Base-by-base conservation (phyloP, 2,329 filamentous ascomycete species). In the Ceratocystis huliohia region DNA sequence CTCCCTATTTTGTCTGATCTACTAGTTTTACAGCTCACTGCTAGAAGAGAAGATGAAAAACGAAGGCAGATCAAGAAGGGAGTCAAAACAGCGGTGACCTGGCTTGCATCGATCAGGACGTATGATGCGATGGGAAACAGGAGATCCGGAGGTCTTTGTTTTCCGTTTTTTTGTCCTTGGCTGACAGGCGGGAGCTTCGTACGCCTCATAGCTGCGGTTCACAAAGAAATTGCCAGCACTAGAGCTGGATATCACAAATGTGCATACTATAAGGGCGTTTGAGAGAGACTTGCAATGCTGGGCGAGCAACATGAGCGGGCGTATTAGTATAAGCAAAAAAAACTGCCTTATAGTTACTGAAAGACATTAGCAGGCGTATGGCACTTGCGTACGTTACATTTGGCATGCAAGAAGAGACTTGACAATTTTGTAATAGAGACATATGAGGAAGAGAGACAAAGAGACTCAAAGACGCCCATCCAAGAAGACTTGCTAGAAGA, bases 1-100 rank as follows among this genome's bases (percentile, higher is more conserved):
- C 56, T 59, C 56, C 56, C 56, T 59, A 59, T 25, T 17, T 59
- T n/a, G 17, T 41, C 37, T 15, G 56, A 59, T 59, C 56, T 33
- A 30, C 56, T 59, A 10, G 13, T 59, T 30, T 59, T 33, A 37
- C 56, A 59, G 25, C 56, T 37, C 28, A 59, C 8, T 30, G 5
- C 33, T 3, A 59, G 4, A 20, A n/a, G 56, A 59, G 30, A 59
- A 22, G 33, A 13, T 10, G 22, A 30, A 30, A 17, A 30, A 37
- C 30, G 13, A n/a, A 28, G 20, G 56, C 25, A 59, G 33, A 30
- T 33, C 56, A 37, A 25, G 6, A 59, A 59, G 56, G 56, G 56
- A 37, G 56, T 17, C 22, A 56, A 53, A 53, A 53, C 48, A 53
- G 48, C 48, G 48, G 48, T 53, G 48, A 28, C 48, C 48, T 28